A percentile compares a stretch with the other conserved stretches of the same genome.
Conservation (phyloP, 1,284 basidiomycete species). For the Kwoniella shivajii region DNA sequence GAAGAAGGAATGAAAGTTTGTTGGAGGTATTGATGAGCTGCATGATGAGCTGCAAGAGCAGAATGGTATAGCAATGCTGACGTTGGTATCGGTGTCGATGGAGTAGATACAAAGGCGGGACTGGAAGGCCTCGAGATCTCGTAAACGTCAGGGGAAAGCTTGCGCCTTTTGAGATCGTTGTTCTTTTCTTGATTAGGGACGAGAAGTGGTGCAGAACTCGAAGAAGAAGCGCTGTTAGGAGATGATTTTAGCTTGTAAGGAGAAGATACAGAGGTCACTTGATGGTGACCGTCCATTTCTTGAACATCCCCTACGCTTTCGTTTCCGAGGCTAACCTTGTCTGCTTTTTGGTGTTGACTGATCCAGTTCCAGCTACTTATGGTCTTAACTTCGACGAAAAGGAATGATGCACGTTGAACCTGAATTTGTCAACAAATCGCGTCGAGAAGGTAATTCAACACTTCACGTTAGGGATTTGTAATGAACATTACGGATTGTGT, state of each 20-base stretch:
- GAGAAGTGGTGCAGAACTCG: neutral
- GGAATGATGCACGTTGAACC: too few relatives aligned
- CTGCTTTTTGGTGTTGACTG: too few relatives aligned
- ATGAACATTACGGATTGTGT: too few relatives aligned
- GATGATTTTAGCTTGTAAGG: neutral
- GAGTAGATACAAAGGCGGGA: neutral
- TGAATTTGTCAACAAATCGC: too few relatives aligned
- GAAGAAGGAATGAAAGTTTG: slow-evolving; percentile 42
- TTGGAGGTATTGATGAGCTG: slow-evolving; percentile 33
- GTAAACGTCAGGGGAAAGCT: slow-evolving; percentile 10
- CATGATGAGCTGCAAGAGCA: slow-evolving; percentile 36
- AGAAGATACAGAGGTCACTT: too few relatives aligned
- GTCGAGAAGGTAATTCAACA: too few relatives aligned
- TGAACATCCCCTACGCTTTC: too few relatives aligned
- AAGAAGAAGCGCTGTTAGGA: neutral
- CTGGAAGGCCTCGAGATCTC: neutral
- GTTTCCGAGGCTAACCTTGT: too few relatives aligned
- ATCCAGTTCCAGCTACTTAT: too few relatives aligned
- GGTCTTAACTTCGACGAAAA: too few relatives aligned
- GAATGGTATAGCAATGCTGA: slow-evolving; percentile 37
- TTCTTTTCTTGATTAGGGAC: neutral
- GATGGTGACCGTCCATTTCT: too few relatives aligned
- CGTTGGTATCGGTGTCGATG: neutral
- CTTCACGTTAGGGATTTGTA: too few relatives aligned
- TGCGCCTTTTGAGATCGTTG: slow-evolving; percentile 10